Evolutionary conservation across 192 early-diverging fungal genomes (phyloP).

Genomic region (Helicostylum pulchrum): DNA sequence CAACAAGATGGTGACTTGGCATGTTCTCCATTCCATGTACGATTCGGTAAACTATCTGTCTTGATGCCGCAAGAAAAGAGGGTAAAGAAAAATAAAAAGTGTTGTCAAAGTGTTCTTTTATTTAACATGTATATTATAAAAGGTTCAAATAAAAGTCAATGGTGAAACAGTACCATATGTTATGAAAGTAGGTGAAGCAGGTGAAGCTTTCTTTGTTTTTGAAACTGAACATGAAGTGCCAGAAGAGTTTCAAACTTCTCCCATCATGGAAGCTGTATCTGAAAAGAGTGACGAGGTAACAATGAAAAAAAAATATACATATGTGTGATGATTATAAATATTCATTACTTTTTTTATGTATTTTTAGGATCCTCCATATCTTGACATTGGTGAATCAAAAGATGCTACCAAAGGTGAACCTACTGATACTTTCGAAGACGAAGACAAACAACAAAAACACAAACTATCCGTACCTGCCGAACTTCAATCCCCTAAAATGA

Average conservation of each 20-base stretch:
- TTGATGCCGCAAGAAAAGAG: constrained; percentile 90
- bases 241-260: constrained; percentile 91
- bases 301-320: not conserved
- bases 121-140: not conserved
- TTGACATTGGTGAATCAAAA: constrained; percentile 39
- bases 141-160: constrained; percentile 87
- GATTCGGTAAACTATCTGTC: constrained; percentile 94
- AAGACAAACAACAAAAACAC: constrained; percentile 30
- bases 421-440: constrained; percentile 21
- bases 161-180: constrained; percentile 67
- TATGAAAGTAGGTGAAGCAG: constrained; percentile 98
- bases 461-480: constrained; percentile 23
- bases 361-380: constrained; percentile 36
- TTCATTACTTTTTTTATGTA: not conserved
- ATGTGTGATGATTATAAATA: not conserved
- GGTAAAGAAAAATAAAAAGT: constrained; percentile 36
- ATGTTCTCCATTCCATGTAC: constrained; percentile 97
- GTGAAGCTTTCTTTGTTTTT: constrained; percentile 98
- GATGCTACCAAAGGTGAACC: constrained; percentile 11
- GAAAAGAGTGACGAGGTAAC: constrained; percentile 27
- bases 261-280: constrained; percentile 61
- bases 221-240: constrained; percentile 90
- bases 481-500: constrained; percentile 35
- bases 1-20: constrained; percentile 75
- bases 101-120: not conserved